Evolutionary conservation across 257 asterid genomes (phyloP).

Genomic region (Solanum phureja): DNA sequence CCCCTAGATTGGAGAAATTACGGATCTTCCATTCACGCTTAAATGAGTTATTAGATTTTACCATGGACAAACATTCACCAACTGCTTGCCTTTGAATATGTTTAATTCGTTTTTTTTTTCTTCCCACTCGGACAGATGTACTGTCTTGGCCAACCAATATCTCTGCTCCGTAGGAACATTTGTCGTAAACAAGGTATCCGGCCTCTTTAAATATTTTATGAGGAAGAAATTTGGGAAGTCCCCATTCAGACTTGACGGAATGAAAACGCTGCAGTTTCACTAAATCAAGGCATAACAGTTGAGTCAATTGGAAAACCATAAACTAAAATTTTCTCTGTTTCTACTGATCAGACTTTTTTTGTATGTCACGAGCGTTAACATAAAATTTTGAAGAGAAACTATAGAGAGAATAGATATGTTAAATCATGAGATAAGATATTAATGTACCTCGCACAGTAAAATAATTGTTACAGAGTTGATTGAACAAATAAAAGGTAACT

Average conservation of each 20-base stretch:
- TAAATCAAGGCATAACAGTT: neutral
- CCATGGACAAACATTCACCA: slow-evolving; percentile 1
- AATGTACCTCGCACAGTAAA: neutral
- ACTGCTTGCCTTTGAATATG: neutral
- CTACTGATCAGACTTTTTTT: neutral
- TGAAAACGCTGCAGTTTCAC: neutral
- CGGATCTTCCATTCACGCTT: neutral
- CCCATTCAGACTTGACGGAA: neutral
- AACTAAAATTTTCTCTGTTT: neutral
- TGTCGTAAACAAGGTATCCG: slow-evolving; percentile 7
- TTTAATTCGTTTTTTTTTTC: neutral
- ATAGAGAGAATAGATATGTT: neutral
- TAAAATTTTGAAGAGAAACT: neutral
- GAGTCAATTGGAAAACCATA: neutral
- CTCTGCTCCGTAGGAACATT: slow-evolving; percentile 11
- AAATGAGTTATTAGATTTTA: neutral
- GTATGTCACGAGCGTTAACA: neutral
- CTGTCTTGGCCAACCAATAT: neutral
- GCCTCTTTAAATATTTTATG: neutral
- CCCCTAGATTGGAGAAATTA: neutral
- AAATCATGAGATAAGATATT: neutral
- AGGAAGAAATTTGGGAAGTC: slow-evolving; percentile 9
- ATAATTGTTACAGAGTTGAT: neutral
- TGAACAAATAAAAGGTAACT: slow-evolving; percentile 1
- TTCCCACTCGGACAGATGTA: neutral